A percentile compares a stretch with the other conserved stretches of the same genome.
Evolutionary conservation across 192 early-diverging fungal species (phyloP).

Genomic region (Nowakowskiella sp.): DNA sequence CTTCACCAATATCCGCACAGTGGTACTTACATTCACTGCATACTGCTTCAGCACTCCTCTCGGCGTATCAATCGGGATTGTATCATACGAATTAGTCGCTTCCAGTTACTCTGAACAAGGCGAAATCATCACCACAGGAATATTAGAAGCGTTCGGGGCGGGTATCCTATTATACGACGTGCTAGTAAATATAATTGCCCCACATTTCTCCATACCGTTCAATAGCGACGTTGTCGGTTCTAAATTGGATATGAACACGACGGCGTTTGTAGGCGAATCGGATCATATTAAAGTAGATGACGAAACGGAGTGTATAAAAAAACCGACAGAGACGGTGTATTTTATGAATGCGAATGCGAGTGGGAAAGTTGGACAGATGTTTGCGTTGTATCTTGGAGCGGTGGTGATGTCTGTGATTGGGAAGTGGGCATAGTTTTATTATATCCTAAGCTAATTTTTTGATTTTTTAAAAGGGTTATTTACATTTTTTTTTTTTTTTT

Average conservation of each 20-base stretch:
- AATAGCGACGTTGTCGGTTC: not conserved
- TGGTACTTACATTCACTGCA: not conserved
- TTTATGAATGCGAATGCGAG: constrained; percentile 4
- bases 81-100: constrained; percentile 31
- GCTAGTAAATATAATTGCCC: not conserved
- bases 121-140: not conserved
- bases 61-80: constrained; percentile 73
- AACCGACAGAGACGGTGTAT: not conserved
- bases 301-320: not conserved
- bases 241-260: not conserved
- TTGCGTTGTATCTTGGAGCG: constrained; percentile 10
- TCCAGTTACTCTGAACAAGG: constrained; percentile 47
- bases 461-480: too few species aligned
- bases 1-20: not conserved
- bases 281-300: not conserved
- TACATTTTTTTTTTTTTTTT: too few species aligned
- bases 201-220: not conserved
- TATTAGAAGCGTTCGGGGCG: not conserved
- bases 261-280: not conserved
- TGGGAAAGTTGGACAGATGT: constrained; percentile 4
- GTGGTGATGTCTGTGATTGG: constrained; percentile 10
- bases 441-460: too few species aligned
- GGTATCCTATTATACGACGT: not conserved
- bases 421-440: constrained; percentile 10
- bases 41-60: constrained; percentile 77